phyloP scores from a whole-genome alignment of 768 basidiomycete species.

The Termitomyces sp. region DNA sequence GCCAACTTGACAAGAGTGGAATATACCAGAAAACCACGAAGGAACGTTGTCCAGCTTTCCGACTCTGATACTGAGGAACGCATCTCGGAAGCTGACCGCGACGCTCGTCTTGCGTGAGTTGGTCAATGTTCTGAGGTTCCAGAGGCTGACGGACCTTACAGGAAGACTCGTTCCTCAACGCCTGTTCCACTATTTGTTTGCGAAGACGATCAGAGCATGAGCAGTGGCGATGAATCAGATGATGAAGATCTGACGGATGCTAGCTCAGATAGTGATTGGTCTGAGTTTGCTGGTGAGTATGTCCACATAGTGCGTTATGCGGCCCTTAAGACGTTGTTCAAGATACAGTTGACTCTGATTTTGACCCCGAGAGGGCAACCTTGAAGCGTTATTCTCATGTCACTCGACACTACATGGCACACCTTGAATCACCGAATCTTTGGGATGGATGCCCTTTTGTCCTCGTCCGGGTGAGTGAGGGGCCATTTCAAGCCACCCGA shows the following conservation, averaged over 20 bases:
- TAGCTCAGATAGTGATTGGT: slow-evolving; percentile 46
- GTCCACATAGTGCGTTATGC: background rate
- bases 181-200: slow-evolving; percentile 30
- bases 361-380: slow-evolving; percentile 19
- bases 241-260: slow-evolving; percentile 63
- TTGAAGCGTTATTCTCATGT: slow-evolving; percentile 45
- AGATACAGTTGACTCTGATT: slow-evolving; percentile 15
- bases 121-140: background rate
- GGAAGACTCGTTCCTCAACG: slow-evolving; percentile 49
- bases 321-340: background rate
- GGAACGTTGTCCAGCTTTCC: slow-evolving; percentile 32
- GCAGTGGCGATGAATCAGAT: slow-evolving; percentile 79
- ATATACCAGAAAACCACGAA: slow-evolving; percentile 5
- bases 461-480: slow-evolving; percentile 35
- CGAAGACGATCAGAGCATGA: slow-evolving; percentile 48
- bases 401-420: slow-evolving; percentile 44
- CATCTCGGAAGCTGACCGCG: slow-evolving; percentile 63
- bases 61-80: slow-evolving; percentile 68
- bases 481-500: background rate
- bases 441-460: slow-evolving; percentile 50
- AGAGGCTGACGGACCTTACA: slow-evolving; percentile 18
- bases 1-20: background rate
- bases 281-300: slow-evolving; percentile 37
- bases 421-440: slow-evolving; percentile 28
- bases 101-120: slow-evolving; percentile 68